Evolutionary conservation across 2,329 filamentous ascomycete genomes (phyloP), one percentile per base, ranked within the genome.

Genomic region (Fonsecaea pedrosoi): DNA sequence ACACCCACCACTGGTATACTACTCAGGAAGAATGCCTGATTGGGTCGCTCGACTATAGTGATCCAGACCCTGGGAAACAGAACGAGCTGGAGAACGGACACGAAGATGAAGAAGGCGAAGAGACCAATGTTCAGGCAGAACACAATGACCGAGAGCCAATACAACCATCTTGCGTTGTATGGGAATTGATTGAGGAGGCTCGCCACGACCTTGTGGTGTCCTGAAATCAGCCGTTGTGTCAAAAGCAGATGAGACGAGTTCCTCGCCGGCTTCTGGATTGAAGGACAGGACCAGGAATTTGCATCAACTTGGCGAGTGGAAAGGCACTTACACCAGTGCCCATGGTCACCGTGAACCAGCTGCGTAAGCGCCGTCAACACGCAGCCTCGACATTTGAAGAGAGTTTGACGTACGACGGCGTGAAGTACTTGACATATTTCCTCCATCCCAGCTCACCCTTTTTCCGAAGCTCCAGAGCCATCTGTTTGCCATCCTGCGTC

Each of bases 21-120:
- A 0, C 86, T 89, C 4, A 92, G 77, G 70, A 91, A 92, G 60
- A 92, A 80, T 1, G 86, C 88, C 73, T 92, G 87, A 1, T 83
- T 83, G 0, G 87, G 88, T 73, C 91, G 86, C 1, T 81, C 78
- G 35, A 91, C 82, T 87, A 92, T 90, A 10, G 83, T 85, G 0
- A 67, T 74, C 84, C 88, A 92, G 0, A 79, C 78, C 71, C 90
- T 91, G 3, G 74, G 62, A 30, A 54, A 3, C 85, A 67, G 1
- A 84, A 87, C 53, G 89, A 81, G 8, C 77, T 68, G 35, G 82
- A 73, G n/a, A 15, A 66, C 42, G 45, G 62, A 60, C n/a, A 70
- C 53, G 30, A 59, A n/a, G 40, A 64, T 34, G 53, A 70, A 13
- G 71, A 74, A 57, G 65, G 37, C 32, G 71, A 91, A 91, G 5